Percentiles rank a stretch among this genome's conserved stretches.
Conservation (phyloP, 139 green algal genomes). For the Axilococcus clingmanii region DNA sequence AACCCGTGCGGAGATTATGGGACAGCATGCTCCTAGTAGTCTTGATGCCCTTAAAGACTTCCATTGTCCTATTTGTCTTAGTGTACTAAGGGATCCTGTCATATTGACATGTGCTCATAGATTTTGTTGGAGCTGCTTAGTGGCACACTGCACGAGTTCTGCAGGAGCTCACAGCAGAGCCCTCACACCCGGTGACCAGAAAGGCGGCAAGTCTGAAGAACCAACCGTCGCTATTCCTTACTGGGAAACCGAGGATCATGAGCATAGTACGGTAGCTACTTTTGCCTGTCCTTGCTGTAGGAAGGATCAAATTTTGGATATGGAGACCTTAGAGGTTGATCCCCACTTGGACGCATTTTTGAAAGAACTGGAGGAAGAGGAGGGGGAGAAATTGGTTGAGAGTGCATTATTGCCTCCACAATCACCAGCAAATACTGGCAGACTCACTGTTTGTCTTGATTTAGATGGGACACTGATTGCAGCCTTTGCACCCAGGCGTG, state of each 20-base stretch:
- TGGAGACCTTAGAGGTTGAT: constrained; percentile 67
- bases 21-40: background rate
- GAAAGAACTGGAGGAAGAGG: constrained; percentile 29
- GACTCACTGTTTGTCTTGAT: constrained; percentile 76
- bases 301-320: constrained; percentile 55
- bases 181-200: background rate
- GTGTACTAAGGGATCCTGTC: constrained; percentile 59
- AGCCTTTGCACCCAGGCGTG: constrained; percentile 63
- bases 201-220: background rate
- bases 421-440: constrained; percentile 15
- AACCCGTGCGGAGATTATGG: constrained; percentile 55
- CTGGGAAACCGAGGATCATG: constrained; percentile 14
- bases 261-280: constrained; percentile 8
- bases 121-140: constrained; percentile 81
- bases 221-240: background rate
- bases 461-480: constrained; percentile 77
- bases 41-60: constrained; percentile 31
- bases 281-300: constrained; percentile 68
- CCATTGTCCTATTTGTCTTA: constrained; percentile 75
- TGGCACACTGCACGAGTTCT: constrained; percentile 23
- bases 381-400: constrained; percentile 11
- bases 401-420: constrained; percentile 30
- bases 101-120: constrained; percentile 75
- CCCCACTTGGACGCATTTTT: constrained; percentile 53
- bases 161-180: background rate